phyloP scores from a whole-genome alignment of 2,329 filamentous ascomycete species.

The Pyrenochaeta sp. region DNA sequence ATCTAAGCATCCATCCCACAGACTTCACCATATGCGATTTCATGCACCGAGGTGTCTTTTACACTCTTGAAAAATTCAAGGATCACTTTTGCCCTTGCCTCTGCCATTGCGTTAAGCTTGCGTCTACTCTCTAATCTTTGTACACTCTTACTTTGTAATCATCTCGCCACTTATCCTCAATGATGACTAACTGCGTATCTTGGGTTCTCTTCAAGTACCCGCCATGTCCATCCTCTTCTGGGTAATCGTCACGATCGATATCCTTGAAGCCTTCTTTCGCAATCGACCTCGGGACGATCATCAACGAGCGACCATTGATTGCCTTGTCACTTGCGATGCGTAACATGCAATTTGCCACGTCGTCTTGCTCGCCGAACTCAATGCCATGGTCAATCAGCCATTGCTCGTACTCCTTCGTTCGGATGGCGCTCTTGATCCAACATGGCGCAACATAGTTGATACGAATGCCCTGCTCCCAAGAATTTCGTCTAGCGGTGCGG shows the following conservation, averaged over 20 bases:
- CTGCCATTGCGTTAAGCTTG: too few relatives aligned
- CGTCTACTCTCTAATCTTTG: constrained; percentile 40
- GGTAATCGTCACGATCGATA: constrained; percentile 49
- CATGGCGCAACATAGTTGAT: constrained; percentile 27
- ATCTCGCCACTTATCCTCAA: constrained; percentile 53
- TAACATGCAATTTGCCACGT: constrained; percentile 45
- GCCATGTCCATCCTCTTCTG: constrained; percentile 39
- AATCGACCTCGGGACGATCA: constrained; percentile 50
- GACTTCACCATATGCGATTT: too few relatives aligned
- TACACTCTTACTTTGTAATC: constrained; percentile 47
- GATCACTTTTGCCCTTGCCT: too few relatives aligned
- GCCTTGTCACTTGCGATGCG: constrained; percentile 36
- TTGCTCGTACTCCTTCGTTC: constrained; percentile 51
- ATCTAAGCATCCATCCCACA: too few relatives aligned
- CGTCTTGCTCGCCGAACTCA: constrained; percentile 46
- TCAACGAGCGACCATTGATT: constrained; percentile 46
- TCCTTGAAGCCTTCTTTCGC: constrained; percentile 53
- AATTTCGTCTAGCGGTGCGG: constrained; percentile 19
- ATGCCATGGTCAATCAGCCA: constrained; percentile 51
- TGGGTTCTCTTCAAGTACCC: constrained; percentile 51
- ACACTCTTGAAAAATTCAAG: too few relatives aligned
- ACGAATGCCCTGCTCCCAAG: constrained; percentile 22
- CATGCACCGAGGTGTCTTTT: too few relatives aligned
- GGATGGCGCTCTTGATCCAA: constrained; percentile 30
- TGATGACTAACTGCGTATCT: constrained; percentile 51